Conservation (phyloP, 495 filamentous ascomycete species). For the Cenococcum geophilum region DNA sequence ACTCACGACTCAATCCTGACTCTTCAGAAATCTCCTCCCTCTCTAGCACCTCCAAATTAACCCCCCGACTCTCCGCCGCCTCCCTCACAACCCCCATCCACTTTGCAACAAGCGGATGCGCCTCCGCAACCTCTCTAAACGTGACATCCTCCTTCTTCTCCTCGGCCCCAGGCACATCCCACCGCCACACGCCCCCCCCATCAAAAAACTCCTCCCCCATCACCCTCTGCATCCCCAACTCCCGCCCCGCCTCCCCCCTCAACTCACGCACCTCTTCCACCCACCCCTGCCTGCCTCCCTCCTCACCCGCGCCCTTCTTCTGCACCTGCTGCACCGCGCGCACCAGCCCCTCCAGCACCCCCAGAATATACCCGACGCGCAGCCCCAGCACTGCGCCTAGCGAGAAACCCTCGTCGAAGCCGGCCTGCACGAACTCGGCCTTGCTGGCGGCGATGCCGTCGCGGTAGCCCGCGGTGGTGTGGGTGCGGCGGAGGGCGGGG, state of each 20-base stretch:
- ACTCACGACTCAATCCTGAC: slow-evolving; percentile 8
- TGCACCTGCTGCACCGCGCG: slow-evolving; percentile 31
- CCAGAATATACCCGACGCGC: slow-evolving; percentile 62
- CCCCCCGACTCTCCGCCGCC: slow-evolving; percentile 43
- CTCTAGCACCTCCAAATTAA: slow-evolving; percentile 30
- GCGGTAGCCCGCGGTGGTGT: slow-evolving; percentile 83
- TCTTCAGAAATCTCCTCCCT: slow-evolving; percentile 6
- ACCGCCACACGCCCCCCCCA: slow-evolving; percentile 58
- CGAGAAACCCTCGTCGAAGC: slow-evolving; percentile 83
- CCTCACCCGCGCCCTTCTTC: slow-evolving; percentile 29
- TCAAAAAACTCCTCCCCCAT: slow-evolving; percentile 39
- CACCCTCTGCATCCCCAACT: slow-evolving; percentile 51
- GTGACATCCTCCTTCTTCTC: slow-evolving; percentile 40
- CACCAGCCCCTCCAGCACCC: slow-evolving; percentile 61
- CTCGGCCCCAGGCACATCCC: slow-evolving; percentile 47
- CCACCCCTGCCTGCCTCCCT: slow-evolving; percentile 26
- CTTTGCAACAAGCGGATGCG: slow-evolving; percentile 54
- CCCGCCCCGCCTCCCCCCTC: slow-evolving; percentile 49
- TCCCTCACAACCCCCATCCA: slow-evolving; percentile 46
- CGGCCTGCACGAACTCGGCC: slow-evolving; percentile 60
- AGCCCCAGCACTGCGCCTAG: slow-evolving; percentile 74
- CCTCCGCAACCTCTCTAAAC: slow-evolving; percentile 50
- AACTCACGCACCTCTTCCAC: slow-evolving; percentile 40
- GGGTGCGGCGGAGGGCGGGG: slow-evolving; percentile 64
- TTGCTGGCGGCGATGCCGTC: slow-evolving; percentile 76